Percentiles rank a stretch among this genome's conserved stretches.
phyloP scores from a whole-genome alignment of 2,329 filamentous ascomycete species.

The Fusarium pseudograminearum region DNA sequence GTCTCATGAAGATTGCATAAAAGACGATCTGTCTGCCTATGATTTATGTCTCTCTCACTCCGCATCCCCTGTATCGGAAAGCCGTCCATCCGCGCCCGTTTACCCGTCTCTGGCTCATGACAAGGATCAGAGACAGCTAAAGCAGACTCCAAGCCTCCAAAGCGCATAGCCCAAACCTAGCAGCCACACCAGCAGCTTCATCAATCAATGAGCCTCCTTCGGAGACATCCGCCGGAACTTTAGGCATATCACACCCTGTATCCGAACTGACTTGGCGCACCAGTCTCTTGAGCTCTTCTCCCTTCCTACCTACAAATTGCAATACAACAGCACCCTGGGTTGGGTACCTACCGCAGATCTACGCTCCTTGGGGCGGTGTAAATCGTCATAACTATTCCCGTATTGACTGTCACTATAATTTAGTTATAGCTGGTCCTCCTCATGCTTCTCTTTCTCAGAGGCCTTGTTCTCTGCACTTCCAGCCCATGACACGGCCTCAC shows the following conservation, averaged over 20 bases:
- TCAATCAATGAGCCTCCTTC: constrained; percentile 20
- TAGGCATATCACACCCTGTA: background rate
- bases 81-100: background rate
- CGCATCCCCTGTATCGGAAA: background rate
- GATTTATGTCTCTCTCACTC: background rate
- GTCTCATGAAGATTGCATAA: background rate
- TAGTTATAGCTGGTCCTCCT: background rate
- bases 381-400: constrained; percentile 11
- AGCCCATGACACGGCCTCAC: constrained; percentile 17
- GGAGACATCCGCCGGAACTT: constrained; percentile 14
- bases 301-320: background rate
- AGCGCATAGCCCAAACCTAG: constrained; percentile 20
- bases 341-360: background rate
- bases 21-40: background rate
- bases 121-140: constrained; percentile 1
- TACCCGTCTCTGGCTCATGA: constrained; percentile 1
- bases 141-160: background rate
- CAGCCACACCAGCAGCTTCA: constrained; percentile 8
- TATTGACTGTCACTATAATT: background rate
- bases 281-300: constrained; percentile 9
- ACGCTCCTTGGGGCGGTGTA: background rate
- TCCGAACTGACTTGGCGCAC: constrained; percentile 3
- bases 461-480: background rate
- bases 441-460: constrained; percentile 2
- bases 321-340: background rate